Evolutionary conservation across 2,329 filamentous ascomycete genomes (phyloP).

Genomic region (Ophidiomyces ophidiicola): DNA sequence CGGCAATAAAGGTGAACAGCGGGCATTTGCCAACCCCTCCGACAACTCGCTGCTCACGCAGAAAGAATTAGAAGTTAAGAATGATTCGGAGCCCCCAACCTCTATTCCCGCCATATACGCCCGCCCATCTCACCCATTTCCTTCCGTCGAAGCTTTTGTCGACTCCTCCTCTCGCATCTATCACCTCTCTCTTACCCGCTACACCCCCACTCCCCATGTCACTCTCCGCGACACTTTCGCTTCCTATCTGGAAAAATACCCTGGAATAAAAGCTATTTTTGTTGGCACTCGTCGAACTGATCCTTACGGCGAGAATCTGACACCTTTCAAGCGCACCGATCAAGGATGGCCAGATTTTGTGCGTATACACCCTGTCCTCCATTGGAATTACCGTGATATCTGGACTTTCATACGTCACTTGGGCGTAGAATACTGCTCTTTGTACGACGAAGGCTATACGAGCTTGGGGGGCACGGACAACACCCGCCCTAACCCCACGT

Average conservation of each 20-base stretch:
- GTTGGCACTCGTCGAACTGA: conserved; percentile 85
- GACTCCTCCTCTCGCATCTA: conserved; percentile 52
- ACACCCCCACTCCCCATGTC: conserved; percentile 42
- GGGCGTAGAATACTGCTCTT: conserved; percentile 65
- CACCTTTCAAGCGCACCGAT: conserved; percentile 78
- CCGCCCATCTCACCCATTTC: conserved; percentile 69
- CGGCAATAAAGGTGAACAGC: too few relatives aligned
- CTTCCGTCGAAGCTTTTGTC: conserved; percentile 78
- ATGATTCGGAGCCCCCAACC: conserved; percentile 7
- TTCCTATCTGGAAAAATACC: conserved; percentile 49
- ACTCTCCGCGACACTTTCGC: conserved; percentile 69
- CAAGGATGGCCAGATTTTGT: conserved; percentile 83
- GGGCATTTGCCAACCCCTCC: too few relatives aligned
- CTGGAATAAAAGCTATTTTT: conserved; percentile 61
- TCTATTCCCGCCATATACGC: conserved; percentile 79
- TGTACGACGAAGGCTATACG: conserved; percentile 86
- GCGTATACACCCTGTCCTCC: conserved; percentile 87
- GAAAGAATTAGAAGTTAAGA: too few relatives aligned
- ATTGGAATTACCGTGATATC: conserved; percentile 93
- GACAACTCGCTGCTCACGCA: too few relatives aligned
- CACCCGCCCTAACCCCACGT: conserved; percentile 74
- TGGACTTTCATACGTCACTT: conserved; percentile 71
- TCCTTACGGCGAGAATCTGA: conserved; percentile 69
- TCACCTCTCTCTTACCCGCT: conserved; percentile 62
- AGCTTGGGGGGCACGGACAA: conserved; percentile 82